A percentile compares a stretch with the other conserved stretches of the same genome.
These are phyloP conservation scores for Candida michaelii DNA, from an alignment of 805 yeast genomes.

Conservation along the genomic window DNA sequence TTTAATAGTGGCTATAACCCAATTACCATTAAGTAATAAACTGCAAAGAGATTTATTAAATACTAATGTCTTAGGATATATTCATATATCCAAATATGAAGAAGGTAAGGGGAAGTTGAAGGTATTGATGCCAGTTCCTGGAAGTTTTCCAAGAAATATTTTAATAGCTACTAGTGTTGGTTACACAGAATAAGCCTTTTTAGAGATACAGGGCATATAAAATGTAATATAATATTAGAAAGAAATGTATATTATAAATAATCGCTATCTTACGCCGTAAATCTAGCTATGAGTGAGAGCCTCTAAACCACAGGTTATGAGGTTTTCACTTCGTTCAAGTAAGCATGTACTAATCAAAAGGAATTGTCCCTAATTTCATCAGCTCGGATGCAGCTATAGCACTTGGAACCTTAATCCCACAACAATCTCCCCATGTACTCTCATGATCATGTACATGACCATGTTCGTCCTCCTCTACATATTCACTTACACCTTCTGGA, in stretches of 20 bases:
- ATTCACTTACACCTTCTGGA: slow-evolving; percentile 62
- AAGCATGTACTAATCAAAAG: slow-evolving; percentile 60
- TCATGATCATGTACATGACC: slow-evolving; percentile 23
- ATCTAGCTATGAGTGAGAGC: too few species aligned
- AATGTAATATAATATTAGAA: background rate
- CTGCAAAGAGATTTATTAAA: slow-evolving; percentile 49
- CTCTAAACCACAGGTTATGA: too few species aligned
- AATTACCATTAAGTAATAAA: slow-evolving; percentile 31
- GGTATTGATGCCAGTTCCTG: slow-evolving; percentile 84
- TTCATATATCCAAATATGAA: slow-evolving; percentile 69
- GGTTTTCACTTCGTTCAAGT: too few species aligned
- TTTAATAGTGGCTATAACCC: slow-evolving; percentile 64
- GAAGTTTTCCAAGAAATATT: slow-evolving; percentile 73
- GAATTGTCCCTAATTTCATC: slow-evolving; percentile 41
- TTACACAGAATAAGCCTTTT: slow-evolving; percentile 76
- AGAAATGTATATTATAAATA: too few species aligned
- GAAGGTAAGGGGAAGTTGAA: slow-evolving; percentile 69
- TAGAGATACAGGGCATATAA: too few species aligned
- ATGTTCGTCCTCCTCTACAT: slow-evolving; percentile 19
- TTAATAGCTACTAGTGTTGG: slow-evolving; percentile 75
- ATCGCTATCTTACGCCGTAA: too few species aligned
- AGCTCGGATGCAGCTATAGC: slow-evolving; percentile 85
- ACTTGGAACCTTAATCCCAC: slow-evolving; percentile 95
- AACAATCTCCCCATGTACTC: slow-evolving; percentile 93
- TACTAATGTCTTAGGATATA: slow-evolving; percentile 75